Base-by-base conservation (phyloP, 2,329 filamentous ascomycete genomes). In the Colletotrichum sp. region DNA sequence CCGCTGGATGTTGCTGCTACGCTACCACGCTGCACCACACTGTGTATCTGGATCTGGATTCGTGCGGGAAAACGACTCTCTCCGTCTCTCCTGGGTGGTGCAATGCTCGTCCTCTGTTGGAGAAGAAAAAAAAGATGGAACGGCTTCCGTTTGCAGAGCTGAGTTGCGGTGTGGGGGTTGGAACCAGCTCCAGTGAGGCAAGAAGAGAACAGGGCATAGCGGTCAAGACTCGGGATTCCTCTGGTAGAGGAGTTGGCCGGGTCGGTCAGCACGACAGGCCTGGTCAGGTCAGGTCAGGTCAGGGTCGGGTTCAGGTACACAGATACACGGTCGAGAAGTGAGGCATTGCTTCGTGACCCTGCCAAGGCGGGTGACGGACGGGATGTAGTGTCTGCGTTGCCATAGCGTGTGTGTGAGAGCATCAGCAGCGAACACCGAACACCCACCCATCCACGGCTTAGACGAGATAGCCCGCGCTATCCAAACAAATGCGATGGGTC, bases 311-410 rank as follows among this genome's bases (percentile, higher is more conserved):
- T 21, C 44, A 60, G 30, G 60, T 36, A 36, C 60, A 64, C 44
- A 49, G 44, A 49, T 49, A 49, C 68, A 63, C 55, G 36, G 57
- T 21, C 68, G 21, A 28, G 34, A 13, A n/a, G 32, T 64, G 64
- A 68, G 64, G 73, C 59, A 65, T 52, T 30, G 26, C 57, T 64
- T 72, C 30, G 73, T 68, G 73, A 73, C 73, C 73, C 73, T 76
- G 73, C 73, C 73, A 76, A 76, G 73, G 70, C 73, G 73, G 68
- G 60, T 36, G 30, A 32, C 26, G 60, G 28, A 34, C 68, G 72
- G 72, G 72, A 75, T 44, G 68, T 60, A 24, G 49, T 18, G 32
- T 32, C 21, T 71, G 67, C 72, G 67, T 68, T 65, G 73, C 57
- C 69, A 68, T 65, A 76, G 73, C 73, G 73, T 8, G 66, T 21